Base-by-base conservation (phyloP, 1,139 yeast genomes). In the Yamadazyma songkhlaensis region DNA sequence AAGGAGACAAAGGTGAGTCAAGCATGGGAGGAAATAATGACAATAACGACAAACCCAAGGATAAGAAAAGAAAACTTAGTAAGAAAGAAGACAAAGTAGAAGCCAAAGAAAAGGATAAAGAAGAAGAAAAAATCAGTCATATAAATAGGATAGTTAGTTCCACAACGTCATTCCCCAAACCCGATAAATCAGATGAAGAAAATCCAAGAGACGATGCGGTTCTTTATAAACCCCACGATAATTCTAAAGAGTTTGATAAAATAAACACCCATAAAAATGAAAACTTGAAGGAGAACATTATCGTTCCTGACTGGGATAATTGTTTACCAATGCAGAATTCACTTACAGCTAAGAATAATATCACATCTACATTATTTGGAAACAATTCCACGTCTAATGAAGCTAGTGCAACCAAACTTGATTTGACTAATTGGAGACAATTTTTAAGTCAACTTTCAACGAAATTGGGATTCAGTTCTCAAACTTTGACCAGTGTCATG, bases 201-300 rank as follows among this genome's bases (percentile, higher is more conserved):
- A 26, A 13, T 41, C 32, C n/a, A 47, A 44, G 27, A 22, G 74
- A 69, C 38, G 76, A 71, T 48, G 77, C 77, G 1, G 75, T 71
- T 2, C 57, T 71, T 42, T 71, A 70, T 48, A 69, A 69, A 42
- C 73, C 76, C 2, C 77, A 71, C 41, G 64, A 64, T 39, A 62
- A 66, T 36, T 55, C 74, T 3, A 54, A 60, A 15, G 72, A 70
- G 42, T 70, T 71, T 51, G 60, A 56, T 39, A 62, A 68, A 46
- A 69, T 71, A 41, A 68, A 71, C 46, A 70, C 74, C 8, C 76
- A 68, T 46, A 68, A 67, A 43, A 70, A 70, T 46, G 75, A 70
- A 45, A 66, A 70, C 49, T 51, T 70, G 35, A 50, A 49, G 31
- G 74, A 67, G 37, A 71, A 70, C 46, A 49, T 63, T 11, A 66